Evolutionary conservation across 139 green algal genomes (phyloP).

Genomic region (Chlorella sorokiniana): DNA sequence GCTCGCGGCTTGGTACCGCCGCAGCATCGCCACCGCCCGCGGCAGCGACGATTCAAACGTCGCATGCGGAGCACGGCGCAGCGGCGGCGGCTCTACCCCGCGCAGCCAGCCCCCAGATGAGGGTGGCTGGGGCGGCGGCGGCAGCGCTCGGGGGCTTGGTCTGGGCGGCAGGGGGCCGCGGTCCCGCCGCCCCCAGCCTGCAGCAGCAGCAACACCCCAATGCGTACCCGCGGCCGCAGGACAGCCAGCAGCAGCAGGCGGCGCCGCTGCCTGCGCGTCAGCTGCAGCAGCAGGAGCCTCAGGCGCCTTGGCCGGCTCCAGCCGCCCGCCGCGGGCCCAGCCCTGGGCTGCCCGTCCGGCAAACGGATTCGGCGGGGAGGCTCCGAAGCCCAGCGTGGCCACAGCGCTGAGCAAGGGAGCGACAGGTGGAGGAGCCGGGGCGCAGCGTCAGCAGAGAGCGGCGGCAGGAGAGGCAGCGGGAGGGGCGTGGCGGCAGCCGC

Average conservation of each 20-base stretch:
- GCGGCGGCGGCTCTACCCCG: too few relatives aligned
- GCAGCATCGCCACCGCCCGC: background rate
- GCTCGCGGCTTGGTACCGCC: background rate
- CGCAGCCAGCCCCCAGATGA: too few relatives aligned
- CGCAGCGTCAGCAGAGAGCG: background rate
- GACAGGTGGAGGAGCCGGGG: background rate
- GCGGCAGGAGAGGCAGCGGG: background rate
- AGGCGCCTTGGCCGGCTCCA: background rate
- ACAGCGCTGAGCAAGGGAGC: background rate
- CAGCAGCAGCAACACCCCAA: background rate
- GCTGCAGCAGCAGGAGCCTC: constrained; percentile 3
- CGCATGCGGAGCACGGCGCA: too few relatives aligned
- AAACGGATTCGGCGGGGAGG: too few relatives aligned
- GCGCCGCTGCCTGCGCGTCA: too few relatives aligned
- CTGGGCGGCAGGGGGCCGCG: too few relatives aligned
- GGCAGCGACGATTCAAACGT: too few relatives aligned
- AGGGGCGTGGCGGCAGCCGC: background rate
- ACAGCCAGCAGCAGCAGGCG: background rate
- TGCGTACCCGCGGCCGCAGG: background rate
- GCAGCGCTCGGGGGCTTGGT: too few relatives aligned
- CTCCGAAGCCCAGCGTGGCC: background rate
- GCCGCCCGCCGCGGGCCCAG: background rate
- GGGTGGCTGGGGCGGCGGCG: too few relatives aligned
- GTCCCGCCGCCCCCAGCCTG: too few relatives aligned
- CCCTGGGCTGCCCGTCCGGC: too few relatives aligned